Evolutionary conservation across 1,284 basidiomycete species (phyloP), one percentile per base, ranked within the genome.

Genomic region (Anthracocystis setariae): DNA sequence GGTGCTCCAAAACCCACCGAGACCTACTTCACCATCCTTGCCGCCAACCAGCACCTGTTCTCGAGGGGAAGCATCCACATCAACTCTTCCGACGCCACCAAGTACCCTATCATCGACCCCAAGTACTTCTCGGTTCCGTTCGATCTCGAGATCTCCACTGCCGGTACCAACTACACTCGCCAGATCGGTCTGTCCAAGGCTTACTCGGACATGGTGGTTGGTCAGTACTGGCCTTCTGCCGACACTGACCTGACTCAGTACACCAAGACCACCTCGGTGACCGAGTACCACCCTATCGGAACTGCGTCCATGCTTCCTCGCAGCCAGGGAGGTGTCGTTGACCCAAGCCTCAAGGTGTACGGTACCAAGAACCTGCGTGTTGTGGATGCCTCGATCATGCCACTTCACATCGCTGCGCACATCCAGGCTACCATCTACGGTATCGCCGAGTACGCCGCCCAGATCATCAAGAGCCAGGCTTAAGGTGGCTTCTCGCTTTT

Each of bases 291-390:
- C 83, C 89, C 89, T 2, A 85, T 86, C 25, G 87, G 87, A 62
- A 87, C 89, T 20, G 88, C 86, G 69, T 85, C 88, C 3, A 90
- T 90, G 89, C 84, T 90, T 39, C 89, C 89, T 4, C 83, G 85
- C 67, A 83, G 84, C 33, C 80, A 85, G 59, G 90, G 89, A 45
- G 90, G 89, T 70, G 89, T 90, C 45, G 89, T 91, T 44, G 88
- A 88, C 80, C 83, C 87, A 20, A 84, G 87, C 54, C 83, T 91
- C 38, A 84, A 85, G 73, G 89, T 90, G 9, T 89, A 90, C 81
- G 89, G 89, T 32, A 85, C 87, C 5, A 77, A 86, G 79, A 90
- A 90, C 84, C 85, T 92, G 72, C 80, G 84, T 40, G 82, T 85
- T 15, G 77, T 84, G 42, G 85, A 85, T 55, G 80, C 84, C 18